phyloP scores from a whole-genome alignment of 345 rosid genomes.

The Salix suchowensis region DNA sequence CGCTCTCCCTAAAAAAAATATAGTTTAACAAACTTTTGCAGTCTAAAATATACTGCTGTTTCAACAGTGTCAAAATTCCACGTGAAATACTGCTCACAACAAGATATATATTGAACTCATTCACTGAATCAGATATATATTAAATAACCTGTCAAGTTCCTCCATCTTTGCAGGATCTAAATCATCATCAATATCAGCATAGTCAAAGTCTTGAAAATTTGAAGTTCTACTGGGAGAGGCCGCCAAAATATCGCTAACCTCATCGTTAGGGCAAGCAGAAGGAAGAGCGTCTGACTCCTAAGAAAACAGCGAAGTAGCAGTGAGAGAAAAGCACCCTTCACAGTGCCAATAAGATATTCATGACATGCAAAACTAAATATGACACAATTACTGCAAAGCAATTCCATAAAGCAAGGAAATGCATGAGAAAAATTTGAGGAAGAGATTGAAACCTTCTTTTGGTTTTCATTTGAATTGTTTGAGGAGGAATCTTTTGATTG shows the following conservation, averaged over 20 bases:
- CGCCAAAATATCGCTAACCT: conserved; percentile 29
- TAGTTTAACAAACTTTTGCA: neutral
- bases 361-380: neutral
- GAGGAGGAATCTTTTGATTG: conserved; percentile 41
- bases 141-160: conserved; percentile 63
- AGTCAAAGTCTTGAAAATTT: conserved; percentile 47
- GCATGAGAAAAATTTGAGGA: neutral
- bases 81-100: neutral
- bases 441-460: conserved; percentile 39
- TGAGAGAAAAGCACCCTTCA: neutral
- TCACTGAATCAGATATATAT: neutral
- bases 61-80: conserved; percentile 1
- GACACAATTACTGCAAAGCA: neutral
- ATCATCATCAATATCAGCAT: conserved; percentile 67
- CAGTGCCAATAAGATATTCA: neutral
- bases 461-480: conserved; percentile 28
- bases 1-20: neutral
- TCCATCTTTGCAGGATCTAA: conserved; percentile 81
- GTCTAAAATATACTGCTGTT: neutral
- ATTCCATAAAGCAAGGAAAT: neutral
- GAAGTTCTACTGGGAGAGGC: conserved; percentile 38
- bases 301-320: conserved; percentile 8
- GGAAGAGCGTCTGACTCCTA: conserved; percentile 43
- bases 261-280: conserved; percentile 30
- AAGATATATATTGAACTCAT: neutral